Evolutionary conservation across 164 flowering plant genomes (phyloP).

Genomic region (Umbellularia californica): DNA sequence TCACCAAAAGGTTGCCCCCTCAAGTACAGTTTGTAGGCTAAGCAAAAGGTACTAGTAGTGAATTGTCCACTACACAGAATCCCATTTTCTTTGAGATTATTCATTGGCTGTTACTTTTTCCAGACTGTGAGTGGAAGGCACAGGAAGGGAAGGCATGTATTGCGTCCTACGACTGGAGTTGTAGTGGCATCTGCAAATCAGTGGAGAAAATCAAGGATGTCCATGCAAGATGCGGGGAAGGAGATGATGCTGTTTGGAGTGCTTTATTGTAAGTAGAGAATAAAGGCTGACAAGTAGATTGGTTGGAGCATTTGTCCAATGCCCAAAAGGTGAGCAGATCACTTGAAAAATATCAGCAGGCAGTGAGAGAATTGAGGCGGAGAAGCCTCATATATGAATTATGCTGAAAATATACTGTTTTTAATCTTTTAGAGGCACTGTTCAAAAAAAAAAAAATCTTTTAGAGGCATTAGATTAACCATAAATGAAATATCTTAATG

Average conservation of each 20-base stretch:
- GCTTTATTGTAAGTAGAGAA: neutral
- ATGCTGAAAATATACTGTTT: neutral
- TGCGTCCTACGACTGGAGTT: slow-evolving; percentile 88
- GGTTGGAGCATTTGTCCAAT: neutral
- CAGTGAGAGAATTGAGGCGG: neutral
- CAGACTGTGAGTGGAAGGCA: slow-evolving; percentile 87
- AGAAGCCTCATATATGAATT: neutral
- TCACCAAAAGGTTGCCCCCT: neutral
- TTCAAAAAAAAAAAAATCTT: too few relatives aligned
- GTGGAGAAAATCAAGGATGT: slow-evolving; percentile 68
- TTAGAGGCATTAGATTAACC: neutral
- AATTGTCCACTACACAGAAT: neutral
- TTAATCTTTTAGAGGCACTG: neutral
- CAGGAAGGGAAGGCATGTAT: slow-evolving; percentile 73
- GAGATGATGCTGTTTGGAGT: slow-evolving; percentile 68
- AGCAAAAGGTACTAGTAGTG: neutral
- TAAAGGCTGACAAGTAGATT: neutral
- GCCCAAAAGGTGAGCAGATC: neutral
- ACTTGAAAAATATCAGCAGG: neutral
- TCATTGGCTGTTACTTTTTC: slow-evolving; percentile 3
- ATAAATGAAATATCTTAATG: neutral
- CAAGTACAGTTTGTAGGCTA: neutral
- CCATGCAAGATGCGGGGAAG: slow-evolving; percentile 72
- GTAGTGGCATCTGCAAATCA: slow-evolving; percentile 87
- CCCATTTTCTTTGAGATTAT: neutral